Conservation (phyloP, 2,329 filamentous ascomycete species). For the Cladorrhinum sp. region DNA sequence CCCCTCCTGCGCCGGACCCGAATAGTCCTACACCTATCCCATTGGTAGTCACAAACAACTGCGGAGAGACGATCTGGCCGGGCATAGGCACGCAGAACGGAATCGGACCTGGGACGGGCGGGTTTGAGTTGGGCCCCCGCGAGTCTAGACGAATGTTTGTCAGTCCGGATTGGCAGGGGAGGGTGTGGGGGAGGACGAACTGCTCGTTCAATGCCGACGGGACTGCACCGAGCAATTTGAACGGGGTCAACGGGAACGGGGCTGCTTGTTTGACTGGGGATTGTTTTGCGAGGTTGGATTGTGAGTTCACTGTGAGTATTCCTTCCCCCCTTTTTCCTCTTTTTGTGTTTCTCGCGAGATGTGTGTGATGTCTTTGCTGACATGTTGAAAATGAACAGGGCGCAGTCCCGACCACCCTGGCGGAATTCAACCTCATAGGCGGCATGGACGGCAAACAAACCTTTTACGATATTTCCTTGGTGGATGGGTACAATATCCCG, state of each 20-base stretch:
- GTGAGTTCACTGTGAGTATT: slow-evolving; percentile 60
- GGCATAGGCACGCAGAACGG: slow-evolving; percentile 72
- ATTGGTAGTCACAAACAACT: slow-evolving; percentile 69
- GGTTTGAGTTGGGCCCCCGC: slow-evolving; percentile 64
- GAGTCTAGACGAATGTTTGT: slow-evolving; percentile 61
- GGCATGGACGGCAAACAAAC: slow-evolving; percentile 59
- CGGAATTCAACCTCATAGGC: slow-evolving; percentile 74
- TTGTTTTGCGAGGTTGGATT: slow-evolving; percentile 68
- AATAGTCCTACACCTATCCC: slow-evolving; percentile 41
- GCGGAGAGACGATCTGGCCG: slow-evolving; percentile 69
- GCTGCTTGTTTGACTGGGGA: slow-evolving; percentile 71
- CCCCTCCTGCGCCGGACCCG: not conserved
- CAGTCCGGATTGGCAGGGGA: slow-evolving; percentile 72
- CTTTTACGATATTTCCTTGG: slow-evolving; percentile 81
- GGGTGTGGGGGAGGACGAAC: slow-evolving; percentile 80
- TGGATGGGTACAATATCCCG: slow-evolving; percentile 81
- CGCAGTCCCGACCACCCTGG: slow-evolving; percentile 69
- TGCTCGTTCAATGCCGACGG: slow-evolving; percentile 70
- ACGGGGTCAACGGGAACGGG: slow-evolving; percentile 40
- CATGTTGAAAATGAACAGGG: no score
- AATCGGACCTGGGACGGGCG: slow-evolving; percentile 61
- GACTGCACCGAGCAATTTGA: slow-evolving; percentile 41
- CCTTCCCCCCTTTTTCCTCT: not conserved
- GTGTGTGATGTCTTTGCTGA: no score
- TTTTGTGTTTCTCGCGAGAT: no score